These are phyloP conservation scores for Hypoxylon sp. DNA, from an alignment of 2,329 filamentous ascomycete genomes.

Conservation along the genomic window DNA sequence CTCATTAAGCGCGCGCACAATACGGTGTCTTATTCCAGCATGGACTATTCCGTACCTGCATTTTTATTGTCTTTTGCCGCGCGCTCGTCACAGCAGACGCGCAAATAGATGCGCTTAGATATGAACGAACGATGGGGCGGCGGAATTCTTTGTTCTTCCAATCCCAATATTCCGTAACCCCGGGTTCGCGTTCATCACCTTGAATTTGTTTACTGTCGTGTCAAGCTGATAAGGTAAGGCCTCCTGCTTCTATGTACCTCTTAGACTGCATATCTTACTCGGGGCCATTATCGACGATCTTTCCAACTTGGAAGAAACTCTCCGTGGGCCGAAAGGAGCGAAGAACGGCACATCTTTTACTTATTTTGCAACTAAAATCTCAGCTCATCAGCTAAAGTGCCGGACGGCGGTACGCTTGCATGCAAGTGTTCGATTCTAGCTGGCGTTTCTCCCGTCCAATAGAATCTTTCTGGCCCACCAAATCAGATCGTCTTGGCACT, in stretches of 20 bases:
- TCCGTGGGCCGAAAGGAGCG: constrained; percentile 10
- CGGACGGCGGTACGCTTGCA: constrained; percentile 16
- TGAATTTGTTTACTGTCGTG: constrained; percentile 1
- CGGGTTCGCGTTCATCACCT: constrained; percentile 5
- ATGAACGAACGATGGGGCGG: constrained; percentile 1
- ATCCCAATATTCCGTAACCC: constrained; percentile 11
- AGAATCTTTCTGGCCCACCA: constrained; percentile 16
- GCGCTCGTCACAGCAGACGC: constrained; percentile 20
- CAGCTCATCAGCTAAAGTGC: constrained; percentile 12
- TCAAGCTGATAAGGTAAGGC: constrained; percentile 3
- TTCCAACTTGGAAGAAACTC: constrained; percentile 18
- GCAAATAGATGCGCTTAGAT: constrained; percentile 12
- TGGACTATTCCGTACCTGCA: not conserved
- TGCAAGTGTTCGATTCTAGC: constrained; percentile 30
- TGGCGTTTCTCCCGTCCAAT: constrained; percentile 31
- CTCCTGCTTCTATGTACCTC: constrained; percentile 8
- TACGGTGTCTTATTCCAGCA: not conserved
- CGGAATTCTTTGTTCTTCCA: not conserved
- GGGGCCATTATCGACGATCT: constrained; percentile 11
- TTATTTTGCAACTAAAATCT: constrained; percentile 12
- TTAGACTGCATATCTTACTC: too few species aligned
- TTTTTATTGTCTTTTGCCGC: constrained; percentile 24
- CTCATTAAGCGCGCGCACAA: constrained; percentile 24
- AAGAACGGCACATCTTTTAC: constrained; percentile 15
- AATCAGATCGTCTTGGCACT: constrained; percentile 21